Percentiles rank a stretch among this genome's conserved stretches.
Conservation (phyloP, 176 grass and related monocot species). For the Leersia perrieri region DNA sequence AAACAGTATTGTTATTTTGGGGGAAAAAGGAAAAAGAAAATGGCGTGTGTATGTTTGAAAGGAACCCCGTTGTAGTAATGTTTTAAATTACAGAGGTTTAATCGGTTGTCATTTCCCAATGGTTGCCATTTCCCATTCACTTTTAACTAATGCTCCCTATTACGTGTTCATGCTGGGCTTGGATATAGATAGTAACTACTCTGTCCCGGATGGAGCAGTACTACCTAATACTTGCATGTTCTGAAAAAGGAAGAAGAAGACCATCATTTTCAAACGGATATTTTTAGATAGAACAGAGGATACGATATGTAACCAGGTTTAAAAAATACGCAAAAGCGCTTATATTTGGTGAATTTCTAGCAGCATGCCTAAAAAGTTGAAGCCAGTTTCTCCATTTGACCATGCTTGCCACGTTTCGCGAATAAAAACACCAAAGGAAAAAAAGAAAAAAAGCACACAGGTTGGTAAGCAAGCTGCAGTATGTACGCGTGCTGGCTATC, state of each 20-base stretch:
- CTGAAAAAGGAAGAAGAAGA: neutral
- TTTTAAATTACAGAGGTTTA: neutral
- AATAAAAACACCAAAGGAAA: neutral
- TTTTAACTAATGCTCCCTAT: no score
- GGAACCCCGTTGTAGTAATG: neutral
- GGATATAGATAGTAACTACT: no score
- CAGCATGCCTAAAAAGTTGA: neutral
- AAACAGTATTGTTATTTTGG: neutral
- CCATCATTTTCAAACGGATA: neutral
- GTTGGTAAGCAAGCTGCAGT: neutral
- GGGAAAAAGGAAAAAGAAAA: neutral
- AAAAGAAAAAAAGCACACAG: no score
- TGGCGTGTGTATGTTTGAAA: neutral
- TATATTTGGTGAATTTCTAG: neutral
- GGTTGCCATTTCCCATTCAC: neutral
- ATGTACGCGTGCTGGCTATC: conserved; percentile 5
- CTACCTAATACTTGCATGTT: neutral
- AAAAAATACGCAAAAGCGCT: neutral
- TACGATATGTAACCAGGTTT: neutral
- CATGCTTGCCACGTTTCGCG: neutral
- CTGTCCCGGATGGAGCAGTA: no score
- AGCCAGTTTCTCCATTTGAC: neutral
- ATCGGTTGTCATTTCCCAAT: no score
- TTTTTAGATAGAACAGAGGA: neutral
- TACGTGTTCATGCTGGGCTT: no score